Conservation (phyloP, 495 filamentous ascomycete genomes). For the Tuber microsphaerosporum region DNA sequence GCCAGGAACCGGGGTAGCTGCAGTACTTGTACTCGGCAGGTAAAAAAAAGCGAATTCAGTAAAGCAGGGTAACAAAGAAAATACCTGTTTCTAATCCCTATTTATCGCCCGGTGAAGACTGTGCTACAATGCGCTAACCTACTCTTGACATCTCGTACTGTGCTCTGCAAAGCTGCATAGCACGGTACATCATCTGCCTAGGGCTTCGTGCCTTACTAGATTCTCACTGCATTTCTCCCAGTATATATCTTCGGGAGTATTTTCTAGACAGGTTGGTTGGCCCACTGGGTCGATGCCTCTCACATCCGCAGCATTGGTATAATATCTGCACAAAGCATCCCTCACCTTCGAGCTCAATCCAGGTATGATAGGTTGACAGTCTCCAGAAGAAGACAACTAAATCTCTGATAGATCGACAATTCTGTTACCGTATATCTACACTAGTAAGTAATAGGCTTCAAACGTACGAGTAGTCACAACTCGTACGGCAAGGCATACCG, state of each 20-base stretch:
- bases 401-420: neutral
- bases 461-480: neutral
- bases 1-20: no score
- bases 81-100: neutral
- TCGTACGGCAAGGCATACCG: neutral
- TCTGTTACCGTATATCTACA: neutral
- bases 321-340: neutral
- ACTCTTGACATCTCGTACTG: neutral
- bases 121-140: neutral
- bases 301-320: neutral
- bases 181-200: no score
- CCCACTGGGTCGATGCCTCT: neutral
- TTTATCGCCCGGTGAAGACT: neutral
- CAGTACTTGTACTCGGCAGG: no score
- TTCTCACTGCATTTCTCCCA: neutral
- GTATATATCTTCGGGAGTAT: neutral
- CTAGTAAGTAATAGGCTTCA: neutral
- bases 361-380: neutral
- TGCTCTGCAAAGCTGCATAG: neutral
- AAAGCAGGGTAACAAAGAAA: no score
- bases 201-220: neutral
- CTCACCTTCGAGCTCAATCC: neutral
- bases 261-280: neutral
- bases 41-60: no score
- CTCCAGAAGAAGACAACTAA: no score